Percentiles rank a stretch among this genome's conserved stretches.
phyloP scores from a whole-genome alignment of 2,329 filamentous ascomycete species.

The Fusarium sp. region DNA sequence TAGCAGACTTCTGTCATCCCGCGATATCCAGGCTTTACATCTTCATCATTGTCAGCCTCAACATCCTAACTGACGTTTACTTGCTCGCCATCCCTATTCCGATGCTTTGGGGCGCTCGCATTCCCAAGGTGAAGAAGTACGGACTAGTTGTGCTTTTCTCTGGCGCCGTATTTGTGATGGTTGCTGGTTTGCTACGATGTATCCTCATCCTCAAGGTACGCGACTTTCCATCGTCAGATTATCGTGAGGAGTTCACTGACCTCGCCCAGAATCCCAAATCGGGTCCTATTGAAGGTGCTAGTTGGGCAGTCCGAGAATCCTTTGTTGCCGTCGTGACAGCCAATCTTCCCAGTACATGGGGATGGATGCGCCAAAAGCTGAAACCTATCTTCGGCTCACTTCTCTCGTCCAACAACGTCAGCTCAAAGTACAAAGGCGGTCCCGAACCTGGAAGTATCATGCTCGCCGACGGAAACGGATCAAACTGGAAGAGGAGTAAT shows the following conservation, averaged over 20 bases:
- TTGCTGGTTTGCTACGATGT: slow-evolving; percentile 51
- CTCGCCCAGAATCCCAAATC: slow-evolving; percentile 44
- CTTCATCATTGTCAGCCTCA: slow-evolving; percentile 50
- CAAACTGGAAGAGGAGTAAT: slow-evolving; percentile 32
- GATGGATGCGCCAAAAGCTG: slow-evolving; percentile 40
- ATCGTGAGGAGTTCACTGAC: not conserved
- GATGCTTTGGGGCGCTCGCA: slow-evolving; percentile 63
- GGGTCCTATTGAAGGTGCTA: no score
- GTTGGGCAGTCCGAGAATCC: slow-evolving; percentile 53
- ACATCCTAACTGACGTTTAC: slow-evolving; percentile 54
- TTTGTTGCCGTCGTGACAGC: slow-evolving; percentile 54
- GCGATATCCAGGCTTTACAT: slow-evolving; percentile 54
- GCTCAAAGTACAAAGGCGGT: slow-evolving; percentile 32
- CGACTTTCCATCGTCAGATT: fast-evolving
- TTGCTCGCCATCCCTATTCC: slow-evolving; percentile 55
- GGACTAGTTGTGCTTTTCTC: slow-evolving; percentile 62
- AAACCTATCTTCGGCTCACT: slow-evolving; percentile 41
- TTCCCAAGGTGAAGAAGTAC: slow-evolving; percentile 61
- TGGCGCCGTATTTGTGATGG: slow-evolving; percentile 53
- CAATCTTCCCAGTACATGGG: slow-evolving; percentile 50
- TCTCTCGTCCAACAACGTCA: slow-evolving; percentile 32
- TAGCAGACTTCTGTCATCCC: slow-evolving; percentile 47
- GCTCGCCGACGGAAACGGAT: slow-evolving; percentile 27
- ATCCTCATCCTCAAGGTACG: slow-evolving; percentile 50
- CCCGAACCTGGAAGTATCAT: slow-evolving; percentile 39